These are phyloP conservation scores for Dryas integrifolia DNA, from an alignment of 331 rosid genomes.

Conservation along the genomic window DNA sequence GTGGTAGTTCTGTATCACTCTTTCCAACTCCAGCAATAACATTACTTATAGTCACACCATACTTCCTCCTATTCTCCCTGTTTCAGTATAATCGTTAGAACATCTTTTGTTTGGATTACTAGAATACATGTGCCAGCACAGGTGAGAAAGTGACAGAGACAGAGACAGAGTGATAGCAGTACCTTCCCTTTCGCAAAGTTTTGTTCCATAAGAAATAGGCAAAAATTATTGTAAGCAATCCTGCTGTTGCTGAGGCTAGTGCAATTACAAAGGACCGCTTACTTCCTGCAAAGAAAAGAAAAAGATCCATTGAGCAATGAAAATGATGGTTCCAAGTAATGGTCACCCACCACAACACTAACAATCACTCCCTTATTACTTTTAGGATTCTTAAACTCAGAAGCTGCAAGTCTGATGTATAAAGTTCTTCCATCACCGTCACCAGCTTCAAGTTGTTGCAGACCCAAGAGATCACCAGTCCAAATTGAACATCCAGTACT, in stretches of 20 bases:
- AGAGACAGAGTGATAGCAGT: not conserved
- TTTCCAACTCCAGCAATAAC: not conserved
- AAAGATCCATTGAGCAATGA: not conserved
- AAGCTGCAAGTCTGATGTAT: conserved; percentile 35
- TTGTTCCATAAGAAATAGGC: not conserved
- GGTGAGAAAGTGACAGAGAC: not conserved
- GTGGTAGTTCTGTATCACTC: conserved; percentile 11
- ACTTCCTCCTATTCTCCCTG: conserved; percentile 3
- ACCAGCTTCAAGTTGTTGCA: conserved; percentile 10
- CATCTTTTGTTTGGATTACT: too few relatives aligned
- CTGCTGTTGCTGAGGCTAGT: not conserved
- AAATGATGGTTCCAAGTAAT: not conserved
- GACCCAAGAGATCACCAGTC: conserved; percentile 32
- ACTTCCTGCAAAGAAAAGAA: not conserved
- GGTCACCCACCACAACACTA: conserved; percentile 8
- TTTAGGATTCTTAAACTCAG: conserved; percentile 25
- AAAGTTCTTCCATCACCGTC: conserved; percentile 14
- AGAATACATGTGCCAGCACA: too few relatives aligned
- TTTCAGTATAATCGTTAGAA: not conserved
- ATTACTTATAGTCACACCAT: not conserved
- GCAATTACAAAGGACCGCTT: not conserved
- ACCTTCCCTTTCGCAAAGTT: not conserved
- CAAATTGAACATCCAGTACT: conserved; percentile 30
- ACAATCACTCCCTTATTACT: conserved; percentile 13
- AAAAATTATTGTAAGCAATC: not conserved